Base-by-base conservation (phyloP, 2,329 filamentous ascomycete species). In the Xylariaceae sp. region DNA sequence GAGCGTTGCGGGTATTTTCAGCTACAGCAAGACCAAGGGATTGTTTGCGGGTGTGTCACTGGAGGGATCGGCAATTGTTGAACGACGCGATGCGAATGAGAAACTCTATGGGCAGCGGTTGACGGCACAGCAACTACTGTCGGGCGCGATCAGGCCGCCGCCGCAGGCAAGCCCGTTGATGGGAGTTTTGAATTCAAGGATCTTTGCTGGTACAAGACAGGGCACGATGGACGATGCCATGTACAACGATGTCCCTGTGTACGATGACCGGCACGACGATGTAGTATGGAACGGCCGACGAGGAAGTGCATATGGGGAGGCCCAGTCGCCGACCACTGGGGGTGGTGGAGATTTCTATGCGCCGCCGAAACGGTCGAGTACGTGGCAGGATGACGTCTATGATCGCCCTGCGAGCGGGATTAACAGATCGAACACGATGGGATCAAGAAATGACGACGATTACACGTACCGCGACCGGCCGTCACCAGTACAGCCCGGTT, bases 1-100 rank as follows among this genome's bases (percentile, higher is more conserved):
- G 71, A 83, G 89, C 49, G 85, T 97, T 8, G 87, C 90, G 0
- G 93, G 88, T 39, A 84, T 98, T 37, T 98, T 98, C 72, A 88
- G 87, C 57, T 98, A 98, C 74, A 93, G 86, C 63, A 97, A 96
- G 70, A 98, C 93, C 11, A 97, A 96, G 71, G 93, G 93, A 16
- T 71, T 98, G 24, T 98, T 98, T 56, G 93, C 93, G 4, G 93
- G 93, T 60, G 90, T 98, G 36, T 94, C 87, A 54, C 72, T 98
- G 52, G 93, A 98, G 64, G 93, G 93, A 17, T 91, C 86, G 47
- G 89, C 87, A 39, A 84, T 98, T 51, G 87, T 97, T 49, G 93
- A 98, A 70, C 81, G 93, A 50, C 85, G 89, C 68, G 93, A 98
- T 66, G 93, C 93, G 54, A 98, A 98, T 62, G 87, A 95, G 68